Percentiles rank a stretch among this genome's conserved stretches.
phyloP scores from a whole-genome alignment of 305 asterid genomes.

The Fraxinus paxiana region DNA sequence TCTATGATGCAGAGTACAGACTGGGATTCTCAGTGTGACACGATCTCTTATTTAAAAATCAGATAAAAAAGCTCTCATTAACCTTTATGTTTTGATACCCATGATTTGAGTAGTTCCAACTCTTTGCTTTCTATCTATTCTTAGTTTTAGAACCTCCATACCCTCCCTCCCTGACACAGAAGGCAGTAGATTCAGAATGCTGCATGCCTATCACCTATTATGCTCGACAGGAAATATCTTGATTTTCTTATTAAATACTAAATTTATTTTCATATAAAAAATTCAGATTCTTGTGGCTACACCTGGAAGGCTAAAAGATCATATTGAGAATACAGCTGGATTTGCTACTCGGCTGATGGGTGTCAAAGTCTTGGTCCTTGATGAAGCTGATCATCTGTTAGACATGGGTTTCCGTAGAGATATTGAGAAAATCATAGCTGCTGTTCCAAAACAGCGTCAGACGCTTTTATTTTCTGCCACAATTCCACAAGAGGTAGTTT shows the following conservation, averaged over 20 bases:
- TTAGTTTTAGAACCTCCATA: not conserved
- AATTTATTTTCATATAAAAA: conserved; percentile 1
- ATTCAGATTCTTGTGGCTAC: conserved; percentile 92
- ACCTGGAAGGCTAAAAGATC: conserved; percentile 96
- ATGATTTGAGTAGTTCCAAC: not conserved
- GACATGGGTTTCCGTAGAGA: conserved; percentile 98
- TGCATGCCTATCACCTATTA: not conserved
- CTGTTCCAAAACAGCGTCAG: conserved; percentile 96
- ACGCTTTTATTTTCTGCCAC: conserved; percentile 97
- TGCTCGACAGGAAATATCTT: not conserved
- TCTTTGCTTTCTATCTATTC: not conserved
- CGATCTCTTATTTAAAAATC: not conserved
- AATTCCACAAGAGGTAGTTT: conserved; percentile 69
- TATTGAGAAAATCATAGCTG: conserved; percentile 80
- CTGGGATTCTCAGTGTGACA: not conserved
- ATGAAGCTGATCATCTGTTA: conserved; percentile 94
- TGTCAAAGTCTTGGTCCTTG: conserved; percentile 82
- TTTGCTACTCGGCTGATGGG: conserved; percentile 91
- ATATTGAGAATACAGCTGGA: conserved; percentile 85
- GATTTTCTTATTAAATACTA: not conserved
- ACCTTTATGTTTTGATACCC: not conserved
- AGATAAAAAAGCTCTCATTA: not conserved
- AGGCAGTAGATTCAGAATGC: not conserved
- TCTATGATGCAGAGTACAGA: not conserved
- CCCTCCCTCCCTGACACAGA: not conserved